A percentile compares a stretch with the other conserved stretches of the same genome.
Conservation (phyloP, 164 flowering plant genomes). For the Nelumbo lutea region DNA sequence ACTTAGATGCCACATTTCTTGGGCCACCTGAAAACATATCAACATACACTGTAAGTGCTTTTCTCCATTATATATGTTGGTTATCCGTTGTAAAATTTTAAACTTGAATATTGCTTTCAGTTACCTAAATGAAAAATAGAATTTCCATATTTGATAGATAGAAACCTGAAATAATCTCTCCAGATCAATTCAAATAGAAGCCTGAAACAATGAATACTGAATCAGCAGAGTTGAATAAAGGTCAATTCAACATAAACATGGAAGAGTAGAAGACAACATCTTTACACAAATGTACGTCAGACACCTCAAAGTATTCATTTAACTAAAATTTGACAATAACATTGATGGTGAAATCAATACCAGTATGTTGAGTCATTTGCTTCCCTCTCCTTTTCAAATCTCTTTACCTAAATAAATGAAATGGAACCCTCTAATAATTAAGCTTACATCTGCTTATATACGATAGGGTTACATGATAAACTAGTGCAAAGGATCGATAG, state of each 20-base stretch:
- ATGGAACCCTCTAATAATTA: conserved; percentile 8
- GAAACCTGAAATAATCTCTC: conserved; percentile 91
- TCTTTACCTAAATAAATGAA: conserved; percentile 55
- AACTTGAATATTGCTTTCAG: not conserved
- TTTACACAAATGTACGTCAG: not conserved
- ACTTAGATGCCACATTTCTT: conserved; percentile 49
- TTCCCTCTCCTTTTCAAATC: conserved; percentile 66
- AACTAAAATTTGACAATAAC: not conserved
- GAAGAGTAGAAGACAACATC: not conserved
- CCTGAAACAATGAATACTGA: conserved; percentile 40
- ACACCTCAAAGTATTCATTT: too few relatives aligned
- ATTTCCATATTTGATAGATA: conserved; percentile 74
- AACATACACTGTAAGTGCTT: too few relatives aligned
- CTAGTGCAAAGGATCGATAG: conserved; percentile 1
- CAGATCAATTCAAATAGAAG: conserved; percentile 89
- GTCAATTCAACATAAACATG: not conserved
- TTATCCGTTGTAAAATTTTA: not conserved
- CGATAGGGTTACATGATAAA: not conserved
- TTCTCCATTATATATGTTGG: not conserved
- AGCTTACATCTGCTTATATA: not conserved
- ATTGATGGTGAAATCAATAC: conserved; percentile 31
- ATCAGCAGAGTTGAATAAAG: conserved; percentile 2
- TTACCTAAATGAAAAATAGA: conserved; percentile 82
- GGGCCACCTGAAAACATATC: conserved; percentile 65
- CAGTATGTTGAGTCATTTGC: conserved; percentile 94